Evolutionary conservation across 2,329 filamentous ascomycete species (phyloP).

Genomic region (Thielaviopsis punctulata): DNA sequence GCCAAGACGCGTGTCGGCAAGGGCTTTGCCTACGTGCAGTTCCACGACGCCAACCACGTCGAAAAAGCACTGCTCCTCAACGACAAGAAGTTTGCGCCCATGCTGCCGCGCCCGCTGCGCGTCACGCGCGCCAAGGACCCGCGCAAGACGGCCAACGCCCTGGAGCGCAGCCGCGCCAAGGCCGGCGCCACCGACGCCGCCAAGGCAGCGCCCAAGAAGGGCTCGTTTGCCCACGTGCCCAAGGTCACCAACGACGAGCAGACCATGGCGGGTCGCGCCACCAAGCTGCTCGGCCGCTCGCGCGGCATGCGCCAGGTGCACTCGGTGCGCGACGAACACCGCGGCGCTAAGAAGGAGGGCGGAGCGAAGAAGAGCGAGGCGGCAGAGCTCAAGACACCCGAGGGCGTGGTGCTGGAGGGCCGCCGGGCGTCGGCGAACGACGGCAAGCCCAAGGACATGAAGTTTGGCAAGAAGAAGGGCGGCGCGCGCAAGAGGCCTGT

Average conservation of each 20-base stretch:
- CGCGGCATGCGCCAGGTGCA: slow-evolving; percentile 34
- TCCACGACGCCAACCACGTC: slow-evolving; percentile 71
- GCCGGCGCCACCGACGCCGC: slow-evolving; percentile 21
- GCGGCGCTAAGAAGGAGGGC: slow-evolving; percentile 13
- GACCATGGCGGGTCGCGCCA: slow-evolving; percentile 54
- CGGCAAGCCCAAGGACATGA: slow-evolving; percentile 44
- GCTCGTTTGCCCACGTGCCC: slow-evolving; percentile 41
- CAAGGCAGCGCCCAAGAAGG: slow-evolving; percentile 19
- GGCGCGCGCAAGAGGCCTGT: slow-evolving; percentile 20
- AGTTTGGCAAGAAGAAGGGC: slow-evolving; percentile 39
- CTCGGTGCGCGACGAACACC: slow-evolving; percentile 17
- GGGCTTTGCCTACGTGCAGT: slow-evolving; percentile 95
- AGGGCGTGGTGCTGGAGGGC: slow-evolving; percentile 66
- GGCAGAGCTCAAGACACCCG: slow-evolving; percentile 36
- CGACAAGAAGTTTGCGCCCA: slow-evolving; percentile 82
- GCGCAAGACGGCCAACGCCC: slow-evolving; percentile 37
- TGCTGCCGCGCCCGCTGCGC: slow-evolving; percentile 76
- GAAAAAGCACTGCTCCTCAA: slow-evolving; percentile 80
- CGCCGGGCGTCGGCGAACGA: slow-evolving; percentile 52
- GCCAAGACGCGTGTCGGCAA: slow-evolving; percentile 84
- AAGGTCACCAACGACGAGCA: slow-evolving; percentile 55
- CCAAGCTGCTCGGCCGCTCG: slow-evolving; percentile 55
- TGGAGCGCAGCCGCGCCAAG: slow-evolving; percentile 24
- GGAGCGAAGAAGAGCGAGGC: slow-evolving; percentile 14
- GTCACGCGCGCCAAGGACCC: slow-evolving; percentile 72